phyloP scores from a whole-genome alignment of 148 eudicot species.

The Camellia japonica region DNA sequence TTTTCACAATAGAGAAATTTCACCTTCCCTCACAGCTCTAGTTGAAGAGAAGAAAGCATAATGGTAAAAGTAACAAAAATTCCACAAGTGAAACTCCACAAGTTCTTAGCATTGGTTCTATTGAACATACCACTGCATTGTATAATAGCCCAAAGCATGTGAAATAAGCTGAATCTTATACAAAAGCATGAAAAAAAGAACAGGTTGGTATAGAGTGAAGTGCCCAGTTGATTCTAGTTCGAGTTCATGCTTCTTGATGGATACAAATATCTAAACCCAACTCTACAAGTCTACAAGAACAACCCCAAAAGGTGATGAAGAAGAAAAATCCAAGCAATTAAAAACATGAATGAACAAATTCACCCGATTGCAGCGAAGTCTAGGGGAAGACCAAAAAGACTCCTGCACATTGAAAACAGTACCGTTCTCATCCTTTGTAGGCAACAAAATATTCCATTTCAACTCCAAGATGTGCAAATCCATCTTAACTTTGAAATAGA shows the following conservation, averaged over 20 bases:
- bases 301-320: conserved; percentile 16
- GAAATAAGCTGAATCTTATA: conserved; percentile 21
- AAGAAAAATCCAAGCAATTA: conserved; percentile 22
- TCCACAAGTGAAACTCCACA: neutral
- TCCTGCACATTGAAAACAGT: neutral
- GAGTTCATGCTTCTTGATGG: conserved; percentile 20
- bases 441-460: neutral
- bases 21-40: neutral
- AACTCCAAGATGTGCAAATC: neutral
- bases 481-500: conserved; percentile 15
- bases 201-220: conserved; percentile 17
- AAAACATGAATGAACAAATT: conserved; percentile 34
- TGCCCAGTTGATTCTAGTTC: conserved; percentile 12
- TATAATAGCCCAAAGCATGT: conserved; percentile 10
- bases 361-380: conserved; percentile 16
- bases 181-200: conserved; percentile 17
- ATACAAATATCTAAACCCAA: conserved; percentile 29
- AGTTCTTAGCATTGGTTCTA: neutral
- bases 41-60: neutral
- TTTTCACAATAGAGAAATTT: no score
- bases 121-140: neutral
- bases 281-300: conserved; percentile 24
- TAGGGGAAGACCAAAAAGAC: conserved; percentile 10
- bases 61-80: neutral
- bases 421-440: neutral